These are phyloP conservation scores for Geopyxis carbonaria DNA, from an alignment of 495 filamentous ascomycete genomes.

Conservation along the genomic window DNA sequence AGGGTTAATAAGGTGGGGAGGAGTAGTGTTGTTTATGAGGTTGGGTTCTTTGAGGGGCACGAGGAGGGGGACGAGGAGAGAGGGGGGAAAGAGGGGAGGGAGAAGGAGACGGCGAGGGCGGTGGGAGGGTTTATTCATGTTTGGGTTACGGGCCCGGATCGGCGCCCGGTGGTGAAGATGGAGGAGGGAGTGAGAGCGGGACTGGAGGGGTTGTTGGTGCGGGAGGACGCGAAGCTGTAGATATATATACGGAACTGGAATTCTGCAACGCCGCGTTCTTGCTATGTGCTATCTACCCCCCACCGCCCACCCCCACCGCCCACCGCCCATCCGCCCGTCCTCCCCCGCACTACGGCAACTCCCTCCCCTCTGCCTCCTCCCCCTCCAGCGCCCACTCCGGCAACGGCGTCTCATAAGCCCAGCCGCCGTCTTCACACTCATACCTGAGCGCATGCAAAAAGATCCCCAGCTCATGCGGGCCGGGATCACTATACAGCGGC, in stretches of 20 bases:
- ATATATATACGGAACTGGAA: no score
- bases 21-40: constrained; percentile 83
- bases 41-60: constrained; percentile 67
- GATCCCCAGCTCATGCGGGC: constrained; percentile 72
- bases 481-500: constrained; percentile 81
- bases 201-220: constrained; percentile 27
- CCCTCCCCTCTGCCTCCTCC: neutral
- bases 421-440: constrained; percentile 57
- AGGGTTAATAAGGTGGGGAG: constrained; percentile 69
- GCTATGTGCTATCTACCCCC: no score
- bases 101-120: constrained; percentile 69
- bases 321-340: no score
- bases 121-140: constrained; percentile 83
- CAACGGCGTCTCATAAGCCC: constrained; percentile 72
- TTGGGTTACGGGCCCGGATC: constrained; percentile 59
- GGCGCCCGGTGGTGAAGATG: constrained; percentile 47
- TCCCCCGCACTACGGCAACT: no score
- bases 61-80: constrained; percentile 65
- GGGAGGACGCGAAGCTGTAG: constrained; percentile 5
- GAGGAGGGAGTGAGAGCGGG: constrained; percentile 34
- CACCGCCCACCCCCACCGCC: no score
- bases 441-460: constrained; percentile 87
- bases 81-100: constrained; percentile 54
- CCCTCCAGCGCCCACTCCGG: constrained; percentile 58
- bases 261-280: no score